Percentiles rank a stretch among this genome's conserved stretches.
phyloP scores from a whole-genome alignment of 2,329 filamentous ascomycete genomes.

The Simplicillium sp. region DNA sequence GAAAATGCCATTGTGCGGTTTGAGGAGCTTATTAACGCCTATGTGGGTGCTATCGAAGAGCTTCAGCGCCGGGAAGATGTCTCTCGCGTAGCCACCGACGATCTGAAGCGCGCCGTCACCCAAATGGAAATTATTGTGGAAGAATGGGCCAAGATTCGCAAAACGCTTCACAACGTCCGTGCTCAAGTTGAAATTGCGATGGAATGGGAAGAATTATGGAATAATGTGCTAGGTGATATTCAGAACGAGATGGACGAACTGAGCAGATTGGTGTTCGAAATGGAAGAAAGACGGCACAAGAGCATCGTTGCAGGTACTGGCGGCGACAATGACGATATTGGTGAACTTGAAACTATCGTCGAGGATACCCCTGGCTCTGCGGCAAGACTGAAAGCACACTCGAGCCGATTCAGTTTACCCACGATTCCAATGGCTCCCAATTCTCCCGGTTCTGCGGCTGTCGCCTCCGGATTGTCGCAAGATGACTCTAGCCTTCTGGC shows the following conservation, averaged over 20 bases:
- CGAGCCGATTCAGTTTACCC: slow-evolving; percentile 60
- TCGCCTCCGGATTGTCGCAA: slow-evolving; percentile 48
- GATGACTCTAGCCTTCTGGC: slow-evolving; percentile 85
- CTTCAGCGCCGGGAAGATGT: slow-evolving; percentile 76
- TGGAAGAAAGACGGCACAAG: slow-evolving; percentile 91
- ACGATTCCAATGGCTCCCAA: slow-evolving; percentile 53
- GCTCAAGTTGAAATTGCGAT: slow-evolving; percentile 91
- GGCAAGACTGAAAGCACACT: slow-evolving; percentile 39
- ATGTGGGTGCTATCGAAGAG: slow-evolving; percentile 88
- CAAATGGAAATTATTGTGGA: slow-evolving; percentile 84
- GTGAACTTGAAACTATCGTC: slow-evolving; percentile 85
- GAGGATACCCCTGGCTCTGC: slow-evolving; percentile 64
- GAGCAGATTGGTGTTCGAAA: slow-evolving; percentile 80
- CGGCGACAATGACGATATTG: slow-evolving; percentile 68
- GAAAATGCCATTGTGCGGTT: slow-evolving; percentile 73
- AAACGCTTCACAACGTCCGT: slow-evolving; percentile 69
- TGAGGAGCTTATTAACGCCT: slow-evolving; percentile 82
- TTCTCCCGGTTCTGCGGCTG: slow-evolving; percentile 32
- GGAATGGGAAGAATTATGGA: slow-evolving; percentile 99
- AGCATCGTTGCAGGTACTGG: slow-evolving; percentile 53
- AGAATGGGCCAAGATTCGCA: slow-evolving; percentile 78
- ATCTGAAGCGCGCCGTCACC: slow-evolving; percentile 64
- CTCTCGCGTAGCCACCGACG: slow-evolving; percentile 55
- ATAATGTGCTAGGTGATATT: slow-evolving; percentile 85
- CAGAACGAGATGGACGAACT: slow-evolving; percentile 77